Conservation (phyloP, 768 basidiomycete species). For the Hortiboletus campestris region DNA sequence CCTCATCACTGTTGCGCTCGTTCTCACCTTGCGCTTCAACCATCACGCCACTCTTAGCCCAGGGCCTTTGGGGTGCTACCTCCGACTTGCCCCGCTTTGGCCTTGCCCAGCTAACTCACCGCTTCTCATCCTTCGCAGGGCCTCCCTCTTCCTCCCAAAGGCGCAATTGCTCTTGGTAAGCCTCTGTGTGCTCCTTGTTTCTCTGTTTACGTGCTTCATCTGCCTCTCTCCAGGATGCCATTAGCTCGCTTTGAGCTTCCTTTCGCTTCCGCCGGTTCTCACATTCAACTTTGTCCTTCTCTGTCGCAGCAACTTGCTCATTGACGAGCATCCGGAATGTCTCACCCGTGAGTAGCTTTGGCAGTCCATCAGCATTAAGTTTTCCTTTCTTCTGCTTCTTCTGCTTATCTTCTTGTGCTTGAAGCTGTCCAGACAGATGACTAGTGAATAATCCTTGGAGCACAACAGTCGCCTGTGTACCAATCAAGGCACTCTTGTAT, state of each 20-base stretch:
- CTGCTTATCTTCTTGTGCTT: slow-evolving; percentile 10
- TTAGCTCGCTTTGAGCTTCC: too few relatives aligned
- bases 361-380: neutral
- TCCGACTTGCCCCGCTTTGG: too few relatives aligned
- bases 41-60: neutral
- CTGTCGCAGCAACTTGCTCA: too few relatives aligned
- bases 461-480: slow-evolving; percentile 13
- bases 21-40: neutral
- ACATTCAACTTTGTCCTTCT: neutral
- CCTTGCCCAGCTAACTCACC: too few relatives aligned
- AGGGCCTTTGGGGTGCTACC: too few relatives aligned
- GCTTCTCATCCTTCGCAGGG: too few relatives aligned
- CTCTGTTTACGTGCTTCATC: slow-evolving; percentile 9
- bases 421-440: slow-evolving; percentile 11
- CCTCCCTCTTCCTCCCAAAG: neutral
- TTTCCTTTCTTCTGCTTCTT: neutral
- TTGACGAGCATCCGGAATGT: slow-evolving; percentile 1
- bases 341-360: slow-evolving; percentile 19
- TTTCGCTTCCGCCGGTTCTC: neutral
- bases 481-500: slow-evolving; percentile 5
- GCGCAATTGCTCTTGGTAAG: neutral
- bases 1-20: neutral
- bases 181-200: neutral
- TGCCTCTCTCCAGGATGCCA: slow-evolving; percentile 19
- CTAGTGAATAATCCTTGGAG: slow-evolving; percentile 6